Percentiles rank a stretch among this genome's conserved stretches.
Evolutionary conservation across 768 basidiomycete species (phyloP).

Genomic region (Tricholomella constricta): DNA sequence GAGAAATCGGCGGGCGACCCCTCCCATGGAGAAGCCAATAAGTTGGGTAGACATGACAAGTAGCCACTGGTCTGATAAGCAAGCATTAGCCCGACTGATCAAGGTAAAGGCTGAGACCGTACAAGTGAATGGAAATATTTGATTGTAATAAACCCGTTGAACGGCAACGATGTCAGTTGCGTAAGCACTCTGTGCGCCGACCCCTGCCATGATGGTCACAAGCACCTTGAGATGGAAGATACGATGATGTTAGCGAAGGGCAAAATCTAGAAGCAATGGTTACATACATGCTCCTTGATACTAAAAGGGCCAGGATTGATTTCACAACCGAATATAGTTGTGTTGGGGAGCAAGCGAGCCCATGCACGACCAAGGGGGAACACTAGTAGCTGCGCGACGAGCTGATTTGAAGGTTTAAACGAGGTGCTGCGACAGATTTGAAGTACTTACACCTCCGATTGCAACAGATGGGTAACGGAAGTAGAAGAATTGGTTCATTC

Average conservation of each 20-base stretch:
- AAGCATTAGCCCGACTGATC: neutral
- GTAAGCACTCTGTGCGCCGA: conserved; percentile 57
- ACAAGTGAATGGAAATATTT: conserved; percentile 54
- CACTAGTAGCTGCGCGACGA: conserved; percentile 71
- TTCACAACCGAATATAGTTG: conserved; percentile 56
- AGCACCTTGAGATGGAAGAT: conserved; percentile 43
- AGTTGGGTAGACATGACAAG: conserved; percentile 72
- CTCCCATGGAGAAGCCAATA: conserved; percentile 60
- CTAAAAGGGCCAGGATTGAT: conserved; percentile 77
- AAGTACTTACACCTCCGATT: conserved; percentile 48
- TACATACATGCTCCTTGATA: conserved; percentile 61
- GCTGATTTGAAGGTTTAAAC: conserved; percentile 21
- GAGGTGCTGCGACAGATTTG: neutral
- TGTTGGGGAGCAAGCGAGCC: conserved; percentile 59
- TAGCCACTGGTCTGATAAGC: conserved; percentile 53
- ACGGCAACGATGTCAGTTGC: conserved; percentile 77
- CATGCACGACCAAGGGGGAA: conserved; percentile 70
- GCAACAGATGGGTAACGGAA: conserved; percentile 69
- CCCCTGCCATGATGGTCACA: conserved; percentile 66
- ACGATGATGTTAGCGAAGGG: conserved; percentile 1
- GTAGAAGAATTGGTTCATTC: conserved; percentile 80
- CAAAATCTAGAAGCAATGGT: neutral
- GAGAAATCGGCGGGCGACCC: conserved; percentile 62
- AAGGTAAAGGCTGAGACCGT: conserved; percentile 6
- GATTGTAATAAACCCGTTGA: conserved; percentile 68